Conservation (phyloP, 2,329 filamentous ascomycete species). For the Trichoderma koningiopsis region DNA sequence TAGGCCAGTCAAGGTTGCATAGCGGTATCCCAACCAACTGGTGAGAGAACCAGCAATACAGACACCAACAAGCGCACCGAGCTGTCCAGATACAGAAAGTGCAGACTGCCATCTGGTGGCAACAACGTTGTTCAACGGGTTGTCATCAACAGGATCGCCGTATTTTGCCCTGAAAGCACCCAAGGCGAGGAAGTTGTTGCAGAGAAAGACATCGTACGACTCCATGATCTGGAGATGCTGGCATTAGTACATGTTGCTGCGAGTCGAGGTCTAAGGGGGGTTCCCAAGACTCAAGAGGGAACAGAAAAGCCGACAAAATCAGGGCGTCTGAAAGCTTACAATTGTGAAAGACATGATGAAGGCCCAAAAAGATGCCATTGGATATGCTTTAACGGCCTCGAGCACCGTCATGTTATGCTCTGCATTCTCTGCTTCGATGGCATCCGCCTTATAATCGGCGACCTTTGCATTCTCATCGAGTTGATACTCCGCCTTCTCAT, state of each 20-base stretch:
- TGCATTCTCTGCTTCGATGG: conserved; percentile 9
- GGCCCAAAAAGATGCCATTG: conserved; percentile 9
- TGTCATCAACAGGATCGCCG: conserved; percentile 4
- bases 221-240: neutral
- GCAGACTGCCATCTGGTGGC: conserved; percentile 5
- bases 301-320: too few relatives aligned
- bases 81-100: conserved; percentile 10
- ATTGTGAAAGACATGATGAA: conserved; percentile 7
- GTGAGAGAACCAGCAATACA: conserved; percentile 1
- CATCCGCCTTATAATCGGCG: conserved; percentile 12
- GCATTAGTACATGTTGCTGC: neutral
- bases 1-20: neutral
- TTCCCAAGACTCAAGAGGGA: neutral
- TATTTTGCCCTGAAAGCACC: conserved; percentile 9
- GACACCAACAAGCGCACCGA: conserved; percentile 11
- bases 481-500: neutral
- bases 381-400: conserved; percentile 5
- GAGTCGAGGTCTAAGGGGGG: neutral
- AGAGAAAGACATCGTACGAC: conserved; percentile 13
- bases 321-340: neutral
- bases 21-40: conserved; percentile 7
- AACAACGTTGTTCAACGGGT: neutral
- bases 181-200: conserved; percentile 11
- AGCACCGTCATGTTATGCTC: conserved; percentile 13
- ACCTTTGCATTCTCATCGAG: conserved; percentile 1